Conservation (phyloP, 2,329 filamentous ascomycete genomes). For the Diaporthe capsici region DNA sequence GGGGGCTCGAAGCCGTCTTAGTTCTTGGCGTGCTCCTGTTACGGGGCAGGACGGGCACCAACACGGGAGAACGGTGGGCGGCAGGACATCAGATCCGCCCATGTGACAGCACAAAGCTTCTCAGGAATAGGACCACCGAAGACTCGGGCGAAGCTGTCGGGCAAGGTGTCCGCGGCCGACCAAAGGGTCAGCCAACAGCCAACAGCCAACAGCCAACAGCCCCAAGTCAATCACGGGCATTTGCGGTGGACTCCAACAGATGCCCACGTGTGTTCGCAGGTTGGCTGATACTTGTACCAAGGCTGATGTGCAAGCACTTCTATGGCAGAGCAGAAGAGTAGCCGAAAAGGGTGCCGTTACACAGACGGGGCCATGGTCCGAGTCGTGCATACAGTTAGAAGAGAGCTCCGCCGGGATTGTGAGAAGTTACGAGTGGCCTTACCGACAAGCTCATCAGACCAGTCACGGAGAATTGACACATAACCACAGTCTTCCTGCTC, state of each 20-base stretch:
- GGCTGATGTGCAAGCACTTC: not conserved
- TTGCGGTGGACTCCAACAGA: not conserved
- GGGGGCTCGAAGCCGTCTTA: conserved; percentile 10
- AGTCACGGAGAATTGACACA: not conserved
- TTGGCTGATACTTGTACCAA: not conserved
- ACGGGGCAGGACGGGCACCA: conserved; percentile 3
- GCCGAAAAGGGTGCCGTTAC: not conserved
- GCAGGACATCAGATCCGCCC: conserved; percentile 9
- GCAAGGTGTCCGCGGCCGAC: conserved; percentile 2
- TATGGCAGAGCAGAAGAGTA: not conserved
- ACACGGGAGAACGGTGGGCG: conserved; percentile 16
- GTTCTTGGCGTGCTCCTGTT: conserved; percentile 17
- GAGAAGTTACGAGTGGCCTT: conserved; percentile 4
- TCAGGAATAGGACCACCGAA: conserved; percentile 9
- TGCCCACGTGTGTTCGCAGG: not conserved
- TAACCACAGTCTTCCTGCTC: not conserved
- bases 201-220: not conserved
- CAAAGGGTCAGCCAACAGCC: not conserved
- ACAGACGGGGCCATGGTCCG: conserved; percentile 10
- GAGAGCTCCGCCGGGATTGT: not conserved
- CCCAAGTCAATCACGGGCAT: not conserved
- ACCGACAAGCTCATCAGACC: not conserved
- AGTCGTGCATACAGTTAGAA: not conserved
- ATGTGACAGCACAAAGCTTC: not conserved
- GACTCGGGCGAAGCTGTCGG: conserved; percentile 1